phyloP scores from a whole-genome alignment of 2,329 filamentous ascomycete species.

The Colletotrichum tropicicola region DNA sequence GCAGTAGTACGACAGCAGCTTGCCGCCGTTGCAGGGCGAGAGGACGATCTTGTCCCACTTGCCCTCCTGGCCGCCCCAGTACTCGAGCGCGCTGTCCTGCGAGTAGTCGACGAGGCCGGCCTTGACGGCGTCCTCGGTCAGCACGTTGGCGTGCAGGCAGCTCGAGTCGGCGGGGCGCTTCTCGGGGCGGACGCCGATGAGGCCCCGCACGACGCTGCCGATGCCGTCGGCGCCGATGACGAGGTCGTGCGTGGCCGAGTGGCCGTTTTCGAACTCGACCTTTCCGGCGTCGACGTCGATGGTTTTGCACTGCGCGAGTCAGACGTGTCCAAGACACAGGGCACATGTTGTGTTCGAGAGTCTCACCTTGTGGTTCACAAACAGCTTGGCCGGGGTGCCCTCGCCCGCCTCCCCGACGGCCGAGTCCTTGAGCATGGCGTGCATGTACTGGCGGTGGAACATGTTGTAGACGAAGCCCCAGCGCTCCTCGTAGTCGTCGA shows the following conservation, averaged over 20 bases:
- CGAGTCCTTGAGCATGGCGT: slow-evolving; percentile 70
- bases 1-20: slow-evolving; percentile 74
- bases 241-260: slow-evolving; percentile 61
- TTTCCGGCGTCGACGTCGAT: slow-evolving; percentile 61
- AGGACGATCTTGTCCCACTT: slow-evolving; percentile 77
- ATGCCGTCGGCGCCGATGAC: slow-evolving; percentile 74
- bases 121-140: slow-evolving; percentile 66
- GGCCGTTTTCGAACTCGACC: slow-evolving; percentile 64
- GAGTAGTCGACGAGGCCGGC: slow-evolving; percentile 72
- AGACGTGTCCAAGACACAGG: neutral
- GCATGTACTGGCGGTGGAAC: slow-evolving; percentile 77
- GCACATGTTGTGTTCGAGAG: neutral
- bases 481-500: slow-evolving; percentile 70
- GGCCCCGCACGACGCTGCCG: slow-evolving; percentile 69
- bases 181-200: slow-evolving; percentile 69
- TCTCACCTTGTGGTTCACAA: slow-evolving; percentile 64
- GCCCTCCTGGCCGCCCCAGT: slow-evolving; percentile 73
- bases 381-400: slow-evolving; percentile 60
- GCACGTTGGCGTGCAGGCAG: slow-evolving; percentile 73
- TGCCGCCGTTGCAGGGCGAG: slow-evolving; percentile 73
- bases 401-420: slow-evolving; percentile 62
- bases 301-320: slow-evolving; percentile 46
- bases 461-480: slow-evolving; percentile 75
- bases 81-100: slow-evolving; percentile 68
- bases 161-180: slow-evolving; percentile 67